Base-by-base conservation (phyloP, 2,329 filamentous ascomycete species). In the Aspergillus phoenicis region DNA sequence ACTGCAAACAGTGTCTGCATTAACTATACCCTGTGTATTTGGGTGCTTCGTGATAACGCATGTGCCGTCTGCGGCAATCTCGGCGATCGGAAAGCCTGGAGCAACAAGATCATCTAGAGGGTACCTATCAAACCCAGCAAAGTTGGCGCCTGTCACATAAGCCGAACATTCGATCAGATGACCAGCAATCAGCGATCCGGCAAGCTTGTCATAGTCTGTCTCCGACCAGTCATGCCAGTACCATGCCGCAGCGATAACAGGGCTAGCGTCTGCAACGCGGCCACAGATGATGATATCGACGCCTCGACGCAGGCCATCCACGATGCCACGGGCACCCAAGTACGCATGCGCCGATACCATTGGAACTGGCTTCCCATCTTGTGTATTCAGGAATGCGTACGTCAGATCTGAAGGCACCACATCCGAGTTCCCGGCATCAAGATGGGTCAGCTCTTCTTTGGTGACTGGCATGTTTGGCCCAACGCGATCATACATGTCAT, bases 71-170 rank as follows among this genome's bases (percentile, higher is more conserved):
- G 48, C 68, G 4, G 72, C 75, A 17, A 86, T 74, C 58, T 85
- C 82, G 0, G 79, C 82, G 59, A 85, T 83, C 0, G 80, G 81
- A 48, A 81, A 82, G 0, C 76, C 75, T 1, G 82, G 74, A 49
- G 81, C 79, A 49, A 81, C 69, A 24, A 82, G 71, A 0, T 71
- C 67, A 7, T 81, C 77, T 0, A 81, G 59, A 1, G 75, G 62
- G 58, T 79, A 77, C 2, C 30, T 38, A 13, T 80, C 77, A 36
- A 81, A 75, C 0, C 83, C 84, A 0, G 83, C 77, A 61, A 85
- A 87, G 63, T 87, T 86, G 0, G 75, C 81, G 0, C 84, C 84
- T 0, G 82, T 83, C 2, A 82, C 82, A 57, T 87, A 87, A 0
- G 80, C 76, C 0, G 78, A 80, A 64, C 83, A 85, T 65, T 86